Percentiles rank a stretch among this genome's conserved stretches.
phyloP scores from a whole-genome alignment of 1,284 basidiomycete genomes.

The Wallemia mellicola region DNA sequence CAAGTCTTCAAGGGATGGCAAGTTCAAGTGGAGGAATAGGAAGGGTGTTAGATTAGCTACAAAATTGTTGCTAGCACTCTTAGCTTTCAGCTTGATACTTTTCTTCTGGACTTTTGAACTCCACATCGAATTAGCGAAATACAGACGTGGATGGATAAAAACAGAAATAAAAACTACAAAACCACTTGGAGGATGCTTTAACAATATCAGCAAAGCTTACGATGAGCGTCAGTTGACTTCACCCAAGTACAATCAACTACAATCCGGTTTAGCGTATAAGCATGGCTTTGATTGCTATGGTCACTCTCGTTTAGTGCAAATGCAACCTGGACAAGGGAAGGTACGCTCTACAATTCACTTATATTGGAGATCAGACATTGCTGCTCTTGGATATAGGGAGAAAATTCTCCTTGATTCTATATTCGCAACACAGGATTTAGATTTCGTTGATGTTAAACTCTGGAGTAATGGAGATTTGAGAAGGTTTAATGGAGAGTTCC shows the following conservation, averaged over 20 bases:
- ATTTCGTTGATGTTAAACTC: slow-evolving; percentile 32
- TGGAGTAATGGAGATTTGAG: slow-evolving; percentile 53
- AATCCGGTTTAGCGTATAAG: slow-evolving; percentile 40
- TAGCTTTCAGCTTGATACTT: slow-evolving; percentile 19
- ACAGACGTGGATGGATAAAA: slow-evolving; percentile 39
- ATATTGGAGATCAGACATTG: slow-evolving; percentile 65
- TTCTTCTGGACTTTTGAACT: slow-evolving; percentile 35
- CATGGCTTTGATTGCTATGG: slow-evolving; percentile 63
- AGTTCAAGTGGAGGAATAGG: neutral
- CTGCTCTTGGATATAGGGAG: slow-evolving; percentile 42
- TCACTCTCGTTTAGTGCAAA: slow-evolving; percentile 41
- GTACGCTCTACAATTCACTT: slow-evolving; percentile 37
- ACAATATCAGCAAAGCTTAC: neutral
- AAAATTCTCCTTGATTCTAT: slow-evolving; percentile 65
- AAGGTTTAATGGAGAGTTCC: slow-evolving; percentile 36
- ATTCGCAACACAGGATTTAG: slow-evolving; percentile 53
- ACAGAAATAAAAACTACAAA: slow-evolving; percentile 31
- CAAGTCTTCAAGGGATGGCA: neutral
- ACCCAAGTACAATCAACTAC: slow-evolving; percentile 41
- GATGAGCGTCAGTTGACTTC: slow-evolving; percentile 16
- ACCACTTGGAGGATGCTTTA: slow-evolving; percentile 44
- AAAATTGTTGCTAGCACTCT: slow-evolving; percentile 11
- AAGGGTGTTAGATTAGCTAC: neutral
- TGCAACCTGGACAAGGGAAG: slow-evolving; percentile 9
- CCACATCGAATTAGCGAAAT: slow-evolving; percentile 49